Evolutionary conservation across 257 asterid species (phyloP), one percentile per base, ranked within the genome.

Genomic region (Striga asiatica): DNA sequence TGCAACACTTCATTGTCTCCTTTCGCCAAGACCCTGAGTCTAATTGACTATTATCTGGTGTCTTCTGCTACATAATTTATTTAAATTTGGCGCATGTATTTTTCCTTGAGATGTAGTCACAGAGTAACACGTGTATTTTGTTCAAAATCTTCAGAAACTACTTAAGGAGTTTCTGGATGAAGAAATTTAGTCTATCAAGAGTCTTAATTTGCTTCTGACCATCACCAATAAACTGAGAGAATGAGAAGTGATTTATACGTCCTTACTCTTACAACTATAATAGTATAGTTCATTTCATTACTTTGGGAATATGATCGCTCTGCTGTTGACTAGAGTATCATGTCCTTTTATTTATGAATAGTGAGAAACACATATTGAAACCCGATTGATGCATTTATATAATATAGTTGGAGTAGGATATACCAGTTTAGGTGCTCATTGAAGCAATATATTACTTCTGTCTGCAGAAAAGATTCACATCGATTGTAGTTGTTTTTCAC

Each of bases 321-420:
- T 3, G 5, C 16, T 53, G 27, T 17, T 53, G 25, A 14, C 18
- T 32, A 29, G 25, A 7, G 58, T 28, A 16, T 8, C 5, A 0
- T 7, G 38, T 4, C 2, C 31, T 22, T 28, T 21, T 20, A 43
- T 43, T 54, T 20, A 14, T 4, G 20, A 49, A 52, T 43, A 20
- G 32, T 16, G 24, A 8, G 4, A 59, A 14, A 32, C 16, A 25
- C 43, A 18, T 27, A 24, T 42, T 54, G 21, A 49, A 39, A 16
- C 25, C 31, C 21, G 27, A 22, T 55, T 65, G 42, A 34, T 22
- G 58, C 61, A 46, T 55, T 46, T 65, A 18, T 22, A 37, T 24
- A 23, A 2, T 16, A 38, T n/a, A 18, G 3, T 34, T 48, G 58
- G 42, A 65, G 42, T 54, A 23, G 70, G 21, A 32, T 27, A 35